Conservation (phyloP, 179 eudicot species). For the Actinidia arguta region DNA sequence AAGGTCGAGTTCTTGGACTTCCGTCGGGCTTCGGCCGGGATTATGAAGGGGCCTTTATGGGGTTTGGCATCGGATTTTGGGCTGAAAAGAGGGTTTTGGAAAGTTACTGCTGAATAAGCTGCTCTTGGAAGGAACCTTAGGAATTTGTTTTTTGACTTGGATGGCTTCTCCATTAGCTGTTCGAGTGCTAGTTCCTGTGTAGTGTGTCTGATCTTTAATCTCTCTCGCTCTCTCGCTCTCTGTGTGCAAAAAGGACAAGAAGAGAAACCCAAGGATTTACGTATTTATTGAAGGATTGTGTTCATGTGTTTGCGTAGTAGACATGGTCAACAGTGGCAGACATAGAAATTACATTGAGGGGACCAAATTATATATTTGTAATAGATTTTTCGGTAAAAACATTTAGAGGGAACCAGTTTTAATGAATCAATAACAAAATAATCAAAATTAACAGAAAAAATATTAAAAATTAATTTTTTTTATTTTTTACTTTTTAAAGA, state of each 20-base stretch:
- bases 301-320: not conserved
- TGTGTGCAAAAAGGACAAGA: not conserved
- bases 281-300: not conserved
- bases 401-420: too few relatives aligned
- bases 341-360: too few relatives aligned
- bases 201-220: too few relatives aligned
- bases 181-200: constrained; percentile 43
- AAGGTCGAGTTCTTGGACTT: constrained; percentile 38
- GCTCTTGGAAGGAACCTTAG: constrained; percentile 55
- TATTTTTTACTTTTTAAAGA: too few relatives aligned
- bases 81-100: constrained; percentile 62
- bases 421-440: too few relatives aligned
- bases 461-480: too few relatives aligned
- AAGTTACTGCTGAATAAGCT: constrained; percentile 50
- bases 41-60: constrained; percentile 52
- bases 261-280: not conserved
- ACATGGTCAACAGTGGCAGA: not conserved
- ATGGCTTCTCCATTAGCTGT: constrained; percentile 34
- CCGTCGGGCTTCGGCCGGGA: constrained; percentile 67
- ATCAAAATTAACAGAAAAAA: too few relatives aligned
- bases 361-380: too few relatives aligned
- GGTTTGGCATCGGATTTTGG: constrained; percentile 43
- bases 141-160: constrained; percentile 44
- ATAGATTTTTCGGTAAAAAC: too few relatives aligned
- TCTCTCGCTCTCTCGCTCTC: not conserved